Evolutionary conservation across 495 filamentous ascomycete genomes (phyloP).

Genomic region (Tuber brumale): DNA sequence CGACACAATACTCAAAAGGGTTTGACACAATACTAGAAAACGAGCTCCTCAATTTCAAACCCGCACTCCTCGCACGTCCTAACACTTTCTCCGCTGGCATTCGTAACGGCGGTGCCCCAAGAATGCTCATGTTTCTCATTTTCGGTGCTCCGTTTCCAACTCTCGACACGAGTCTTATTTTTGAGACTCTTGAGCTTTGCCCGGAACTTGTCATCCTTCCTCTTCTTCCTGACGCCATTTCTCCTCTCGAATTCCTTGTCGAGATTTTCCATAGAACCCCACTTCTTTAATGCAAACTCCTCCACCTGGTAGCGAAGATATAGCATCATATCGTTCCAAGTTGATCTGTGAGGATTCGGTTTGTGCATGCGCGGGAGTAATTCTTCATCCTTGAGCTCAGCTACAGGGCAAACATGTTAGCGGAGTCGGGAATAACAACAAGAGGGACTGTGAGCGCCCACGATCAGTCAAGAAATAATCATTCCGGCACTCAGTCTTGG

Average conservation of each 20-base stretch:
- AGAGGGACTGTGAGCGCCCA: slow-evolving; percentile 46
- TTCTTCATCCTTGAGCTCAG: slow-evolving; percentile 77
- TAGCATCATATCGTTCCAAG: slow-evolving; percentile 98
- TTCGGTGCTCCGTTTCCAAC: slow-evolving; percentile 58
- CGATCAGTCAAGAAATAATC: slow-evolving; percentile 94
- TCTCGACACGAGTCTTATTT: slow-evolving; percentile 86
- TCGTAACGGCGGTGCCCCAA: slow-evolving; percentile 75
- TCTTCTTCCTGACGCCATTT: slow-evolving; percentile 71
- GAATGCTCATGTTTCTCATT: slow-evolving; percentile 76
- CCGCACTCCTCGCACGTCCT: slow-evolving; percentile 85
- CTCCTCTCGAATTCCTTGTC: slow-evolving; percentile 85
- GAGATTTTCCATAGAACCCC: slow-evolving; percentile 76
- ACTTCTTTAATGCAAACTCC: slow-evolving; percentile 71
- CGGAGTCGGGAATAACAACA: neutral
- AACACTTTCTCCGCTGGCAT: slow-evolving; percentile 66
- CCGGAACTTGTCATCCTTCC: slow-evolving; percentile 89
- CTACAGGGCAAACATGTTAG: slow-evolving; percentile 43
- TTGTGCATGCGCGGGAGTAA: slow-evolving; percentile 78
- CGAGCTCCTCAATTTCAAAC: slow-evolving; percentile 95
- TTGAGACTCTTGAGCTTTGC: slow-evolving; percentile 81
- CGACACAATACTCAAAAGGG: neutral
- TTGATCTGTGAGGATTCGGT: slow-evolving; percentile 90
- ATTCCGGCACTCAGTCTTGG: slow-evolving; percentile 91
- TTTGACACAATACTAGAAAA: slow-evolving; percentile 46
- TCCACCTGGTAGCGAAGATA: slow-evolving; percentile 91